Evolutionary conservation across 2,329 filamentous ascomycete genomes (phyloP).

Genomic region (Diplodia scrobiculata): DNA sequence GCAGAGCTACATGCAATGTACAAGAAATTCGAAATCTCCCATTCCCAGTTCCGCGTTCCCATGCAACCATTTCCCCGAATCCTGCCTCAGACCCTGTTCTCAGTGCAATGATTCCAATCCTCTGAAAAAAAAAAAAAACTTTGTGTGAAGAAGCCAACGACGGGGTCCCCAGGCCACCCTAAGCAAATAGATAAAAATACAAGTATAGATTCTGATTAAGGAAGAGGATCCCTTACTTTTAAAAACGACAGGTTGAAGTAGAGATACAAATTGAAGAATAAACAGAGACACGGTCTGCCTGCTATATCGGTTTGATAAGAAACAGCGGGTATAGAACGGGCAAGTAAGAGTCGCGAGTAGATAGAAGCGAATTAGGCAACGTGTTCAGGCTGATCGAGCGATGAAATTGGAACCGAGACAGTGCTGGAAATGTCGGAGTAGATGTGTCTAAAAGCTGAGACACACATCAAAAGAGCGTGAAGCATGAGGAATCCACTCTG

Average conservation of each 20-base stretch:
- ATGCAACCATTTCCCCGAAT: background rate
- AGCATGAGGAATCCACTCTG: background rate
- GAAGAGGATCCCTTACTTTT: background rate
- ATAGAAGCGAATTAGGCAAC: constrained; percentile 5
- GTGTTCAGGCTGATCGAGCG: background rate
- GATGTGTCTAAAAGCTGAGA: background rate
- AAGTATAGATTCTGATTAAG: background rate
- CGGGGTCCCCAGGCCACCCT: background rate
- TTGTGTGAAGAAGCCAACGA: background rate
- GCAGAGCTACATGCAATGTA: background rate
- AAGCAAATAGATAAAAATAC: background rate
- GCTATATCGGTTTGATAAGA: constrained; percentile 9
- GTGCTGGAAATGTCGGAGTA: background rate
- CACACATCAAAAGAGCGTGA: background rate
- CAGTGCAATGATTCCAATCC: background rate
- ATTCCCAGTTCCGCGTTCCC: background rate
- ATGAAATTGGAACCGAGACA: background rate
- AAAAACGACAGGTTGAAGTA: background rate
- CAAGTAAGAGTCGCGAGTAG: background rate
- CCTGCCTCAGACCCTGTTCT: too few relatives aligned
- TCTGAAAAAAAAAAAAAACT: background rate
- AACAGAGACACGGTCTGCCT: constrained; percentile 10
- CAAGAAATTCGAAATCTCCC: background rate
- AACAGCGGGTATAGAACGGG: constrained; percentile 12
- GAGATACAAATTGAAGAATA: background rate